Base-by-base conservation (phyloP, 176 grass and related monocot genomes). In the Elaeis guineensis region DNA sequence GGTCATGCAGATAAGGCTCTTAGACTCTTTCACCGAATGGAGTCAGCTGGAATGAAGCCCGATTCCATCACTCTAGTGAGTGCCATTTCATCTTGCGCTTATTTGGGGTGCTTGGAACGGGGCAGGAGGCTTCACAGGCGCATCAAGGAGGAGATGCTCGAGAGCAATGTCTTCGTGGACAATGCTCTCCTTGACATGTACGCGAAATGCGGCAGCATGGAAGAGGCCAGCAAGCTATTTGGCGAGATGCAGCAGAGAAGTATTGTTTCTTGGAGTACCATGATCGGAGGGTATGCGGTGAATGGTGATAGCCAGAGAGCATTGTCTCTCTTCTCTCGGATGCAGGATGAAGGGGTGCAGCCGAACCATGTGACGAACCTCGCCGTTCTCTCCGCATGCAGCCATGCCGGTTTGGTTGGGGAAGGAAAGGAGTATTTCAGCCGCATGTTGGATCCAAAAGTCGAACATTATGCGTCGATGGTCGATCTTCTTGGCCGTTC, bases 181-280 rank as follows among this genome's bases (percentile, higher is more conserved):
- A 67, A 67, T 67, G 64, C 64, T 2, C 64, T 67, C 8, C 64
- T 67, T 5, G 64, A 55, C 64, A 55, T 67, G 64, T 67, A 67
- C 25, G 51, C 51, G 1, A 67, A 67, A 67, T 67, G 64, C 50
- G 64, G 64, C 0, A 54, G 64, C 50, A 67, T 67, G 50, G 64
- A 67, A 32, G 64, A 67, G 24, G 64, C 64, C 6, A 67, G 25
- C 24, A 32, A 32, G 24, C 51, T 67, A 8, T 67, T 67, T 18
- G n/a, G 29, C 24, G 17, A 55, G 17, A 55, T 67, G 51, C 51
- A 6, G n/a, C 22, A 35, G 17, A 52, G 16, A 24, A 67, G 54
- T 67, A 16, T 54, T 1, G 22, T 67, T 5, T 67, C 64, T 6
- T 67, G 64, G 64, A 67, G 64, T 12, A 67, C 51, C 6, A 67